Evolutionary conservation across 257 asterid species (phyloP), one percentile per base, ranked within the genome.

Genomic region (Solanum gracilifrons): DNA sequence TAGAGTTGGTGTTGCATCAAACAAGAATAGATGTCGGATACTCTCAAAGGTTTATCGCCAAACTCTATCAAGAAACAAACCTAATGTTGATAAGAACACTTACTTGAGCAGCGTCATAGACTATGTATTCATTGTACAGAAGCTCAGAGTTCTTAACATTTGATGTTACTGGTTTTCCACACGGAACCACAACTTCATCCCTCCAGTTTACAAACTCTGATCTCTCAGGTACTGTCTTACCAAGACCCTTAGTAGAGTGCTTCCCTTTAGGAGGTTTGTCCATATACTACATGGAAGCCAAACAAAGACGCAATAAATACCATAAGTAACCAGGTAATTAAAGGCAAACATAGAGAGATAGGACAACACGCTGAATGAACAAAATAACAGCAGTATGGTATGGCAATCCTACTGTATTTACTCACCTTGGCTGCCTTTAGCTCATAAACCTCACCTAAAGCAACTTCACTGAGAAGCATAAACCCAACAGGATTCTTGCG

Each of bases 391-490:
- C 35, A 83, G 43, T 25, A 76, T 25, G 9, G 39, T 7, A 77
- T 11, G 74, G 8, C 7, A 87, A 75, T 58, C 73, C 36, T 48
- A 27, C 60, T 68, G 51, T 73, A 88, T 85, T 41, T 2, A 72
- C 69, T 85, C 74, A 97, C 99, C 98, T 94, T 90, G 31, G 99
- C 90, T 89, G 91, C 92, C 21, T 93, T 96, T 11, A 96, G 92
- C 91, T 97, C 98, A 33, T 94, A 90, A 88, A 94, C 92, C 89
- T 94, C 97, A 27, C 99, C 99, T 86, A 97, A 87, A 76, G 99
- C 99, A 89, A 97, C 99, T 93, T 97, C 99, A 88, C 99, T 97
- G 29, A 95, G 95, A 77, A 97, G 95, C 98, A 97, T 97, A 51
- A 97, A 92, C 73, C 99, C 99, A 86, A 94, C 97, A 11, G 99